Percentiles rank a stretch among this genome's conserved stretches.
phyloP scores from a whole-genome alignment of 148 eudicot species.

The Dysphania ambrosioides region DNA sequence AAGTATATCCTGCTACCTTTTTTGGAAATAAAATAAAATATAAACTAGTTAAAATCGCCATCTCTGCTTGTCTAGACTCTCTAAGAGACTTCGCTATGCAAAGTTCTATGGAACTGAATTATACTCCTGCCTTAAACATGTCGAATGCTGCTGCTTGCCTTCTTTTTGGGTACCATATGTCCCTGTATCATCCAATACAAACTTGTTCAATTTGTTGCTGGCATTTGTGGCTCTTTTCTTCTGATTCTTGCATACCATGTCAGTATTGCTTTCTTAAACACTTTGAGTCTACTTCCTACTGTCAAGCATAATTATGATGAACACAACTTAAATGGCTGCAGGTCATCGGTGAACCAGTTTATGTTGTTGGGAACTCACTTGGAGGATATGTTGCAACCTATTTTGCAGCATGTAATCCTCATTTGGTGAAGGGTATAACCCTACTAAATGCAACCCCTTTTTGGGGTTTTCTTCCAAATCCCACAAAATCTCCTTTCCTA shows the following conservation, averaged over 20 bases:
- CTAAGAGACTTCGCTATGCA: background rate
- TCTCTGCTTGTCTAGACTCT: background rate
- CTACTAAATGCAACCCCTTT: slow-evolving; percentile 94
- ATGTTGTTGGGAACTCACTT: slow-evolving; percentile 88
- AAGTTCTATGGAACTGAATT: background rate
- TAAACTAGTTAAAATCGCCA: too few relatives aligned
- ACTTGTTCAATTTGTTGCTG: too few relatives aligned
- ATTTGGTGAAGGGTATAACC: slow-evolving; percentile 84
- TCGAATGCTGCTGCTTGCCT: background rate
- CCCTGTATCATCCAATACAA: background rate
- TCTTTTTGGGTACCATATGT: background rate
- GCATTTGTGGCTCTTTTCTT: background rate
- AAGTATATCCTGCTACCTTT: too few relatives aligned
- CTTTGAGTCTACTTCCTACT: background rate
- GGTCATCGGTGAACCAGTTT: slow-evolving; percentile 93
- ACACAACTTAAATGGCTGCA: slow-evolving; percentile 32
- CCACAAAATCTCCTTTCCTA: slow-evolving; percentile 62
- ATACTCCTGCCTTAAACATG: background rate
- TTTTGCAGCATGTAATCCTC: slow-evolving; percentile 71
- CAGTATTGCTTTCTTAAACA: background rate
- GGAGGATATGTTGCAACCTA: slow-evolving; percentile 92
- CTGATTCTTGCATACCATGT: background rate
- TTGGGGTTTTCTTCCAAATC: slow-evolving; percentile 98
- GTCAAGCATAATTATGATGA: background rate
- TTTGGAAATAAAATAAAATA: too few relatives aligned